phyloP scores from a whole-genome alignment of 78 protist species.

The Tieghemostelium lacteum region DNA sequence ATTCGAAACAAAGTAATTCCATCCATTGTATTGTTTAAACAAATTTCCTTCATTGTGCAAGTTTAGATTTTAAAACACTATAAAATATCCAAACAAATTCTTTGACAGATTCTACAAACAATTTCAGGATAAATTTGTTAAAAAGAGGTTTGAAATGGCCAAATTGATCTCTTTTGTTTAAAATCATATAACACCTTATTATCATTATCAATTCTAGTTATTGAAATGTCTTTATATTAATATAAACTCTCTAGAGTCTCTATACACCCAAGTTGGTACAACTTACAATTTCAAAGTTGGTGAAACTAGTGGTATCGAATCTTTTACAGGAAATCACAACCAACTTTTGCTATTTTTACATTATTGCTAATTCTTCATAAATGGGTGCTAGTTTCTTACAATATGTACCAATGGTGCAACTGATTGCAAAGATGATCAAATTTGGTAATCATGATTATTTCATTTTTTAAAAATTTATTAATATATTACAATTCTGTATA shows the following conservation, averaged over 20 bases:
- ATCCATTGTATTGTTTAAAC: too few relatives aligned
- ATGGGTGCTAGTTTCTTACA: constrained; percentile 91
- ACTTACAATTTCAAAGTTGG: constrained; percentile 62
- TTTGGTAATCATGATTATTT: too few relatives aligned
- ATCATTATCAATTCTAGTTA: background rate
- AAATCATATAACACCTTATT: constrained; percentile 42
- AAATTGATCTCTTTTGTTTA: constrained; percentile 35
- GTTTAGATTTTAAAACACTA: too few relatives aligned
- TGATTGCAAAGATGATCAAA: too few relatives aligned
- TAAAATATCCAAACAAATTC: constrained; percentile 53
- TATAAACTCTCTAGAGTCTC: background rate
- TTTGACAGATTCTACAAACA: constrained; percentile 46
- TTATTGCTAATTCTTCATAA: constrained; percentile 80
- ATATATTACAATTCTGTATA: too few relatives aligned
- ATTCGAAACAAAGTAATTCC: too few relatives aligned
- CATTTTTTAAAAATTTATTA: too few relatives aligned
- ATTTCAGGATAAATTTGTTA: background rate
- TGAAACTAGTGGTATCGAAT: constrained; percentile 34
- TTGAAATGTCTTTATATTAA: background rate
- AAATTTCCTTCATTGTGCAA: too few relatives aligned
- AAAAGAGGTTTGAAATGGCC: constrained; percentile 21
- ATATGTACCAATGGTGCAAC: constrained; percentile 94
- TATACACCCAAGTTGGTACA: background rate
- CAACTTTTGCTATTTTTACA: constrained; percentile 70
- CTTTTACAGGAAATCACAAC: constrained; percentile 43